Evolutionary conservation across 495 filamentous ascomycete species (phyloP).

Genomic region (Cudoniella acicularis): DNA sequence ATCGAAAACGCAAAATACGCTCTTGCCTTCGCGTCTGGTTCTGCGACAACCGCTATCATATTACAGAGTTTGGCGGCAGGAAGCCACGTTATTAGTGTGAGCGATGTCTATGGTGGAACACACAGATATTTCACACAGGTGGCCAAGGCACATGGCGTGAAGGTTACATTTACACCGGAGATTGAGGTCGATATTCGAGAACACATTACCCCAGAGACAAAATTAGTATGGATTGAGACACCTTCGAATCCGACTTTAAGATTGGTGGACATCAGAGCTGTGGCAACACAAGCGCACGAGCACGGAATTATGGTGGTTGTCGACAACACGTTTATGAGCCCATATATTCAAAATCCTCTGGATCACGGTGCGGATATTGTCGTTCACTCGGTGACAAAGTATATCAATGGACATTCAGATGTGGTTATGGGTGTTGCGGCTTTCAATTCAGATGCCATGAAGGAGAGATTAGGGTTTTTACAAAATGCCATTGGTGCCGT

Average conservation of each 20-base stretch:
- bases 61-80: slow-evolving; percentile 89
- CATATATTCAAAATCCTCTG: slow-evolving; percentile 94
- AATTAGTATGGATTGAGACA: slow-evolving; percentile 95
- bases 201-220: slow-evolving; percentile 85
- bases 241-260: slow-evolving; percentile 91
- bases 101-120: slow-evolving; percentile 96
- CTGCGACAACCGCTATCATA: slow-evolving; percentile 87
- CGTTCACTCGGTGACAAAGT: slow-evolving; percentile 99
- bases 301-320: slow-evolving; percentile 93
- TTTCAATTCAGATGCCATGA: slow-evolving; percentile 82
- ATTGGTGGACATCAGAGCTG: slow-evolving; percentile 85
- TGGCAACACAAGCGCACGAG: slow-evolving; percentile 76
- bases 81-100: slow-evolving; percentile 92
- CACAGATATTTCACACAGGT: slow-evolving; percentile 99
- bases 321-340: slow-evolving; percentile 96
- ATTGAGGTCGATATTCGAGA: slow-evolving; percentile 83
- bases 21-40: slow-evolving; percentile 92
- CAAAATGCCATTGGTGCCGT: slow-evolving; percentile 97
- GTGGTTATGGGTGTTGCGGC: slow-evolving; percentile 97
- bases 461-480: slow-evolving; percentile 77
- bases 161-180: slow-evolving; percentile 87
- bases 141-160: slow-evolving; percentile 87
- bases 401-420: slow-evolving; percentile 97
- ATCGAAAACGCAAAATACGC: slow-evolving; percentile 91
- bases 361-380: slow-evolving; percentile 96